These are phyloP conservation scores for Nemania abortiva DNA, from an alignment of 2,329 filamentous ascomycete genomes.

Conservation along the genomic window DNA sequence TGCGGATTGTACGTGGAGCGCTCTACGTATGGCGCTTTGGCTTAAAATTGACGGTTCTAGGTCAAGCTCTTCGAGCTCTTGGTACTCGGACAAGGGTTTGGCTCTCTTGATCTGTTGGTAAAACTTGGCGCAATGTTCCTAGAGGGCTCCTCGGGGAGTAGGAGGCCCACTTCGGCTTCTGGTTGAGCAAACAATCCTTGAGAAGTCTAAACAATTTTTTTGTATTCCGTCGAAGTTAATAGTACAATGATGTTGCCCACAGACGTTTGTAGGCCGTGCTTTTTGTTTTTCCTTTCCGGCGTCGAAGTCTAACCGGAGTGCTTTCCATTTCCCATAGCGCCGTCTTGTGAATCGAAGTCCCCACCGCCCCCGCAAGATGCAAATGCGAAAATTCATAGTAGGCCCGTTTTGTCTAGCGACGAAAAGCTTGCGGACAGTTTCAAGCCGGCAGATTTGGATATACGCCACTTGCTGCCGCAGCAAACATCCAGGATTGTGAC, in stretches of 20 bases:
- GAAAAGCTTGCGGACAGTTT: slow-evolving; percentile 33
- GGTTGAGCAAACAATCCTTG: background rate
- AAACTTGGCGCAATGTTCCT: background rate
- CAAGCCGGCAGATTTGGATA: slow-evolving; percentile 23
- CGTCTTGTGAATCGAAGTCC: slow-evolving; percentile 44
- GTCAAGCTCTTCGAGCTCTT: too few relatives aligned
- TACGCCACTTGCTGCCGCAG: slow-evolving; percentile 30
- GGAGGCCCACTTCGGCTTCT: background rate
- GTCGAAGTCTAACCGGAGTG: slow-evolving; percentile 46
- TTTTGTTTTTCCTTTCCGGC: slow-evolving; percentile 45
- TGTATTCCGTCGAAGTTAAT: slow-evolving; percentile 41
- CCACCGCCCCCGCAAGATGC: slow-evolving; percentile 48
- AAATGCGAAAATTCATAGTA: slow-evolving; percentile 44
- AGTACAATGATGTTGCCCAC: slow-evolving; percentile 45
- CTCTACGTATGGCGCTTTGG: too few relatives aligned
- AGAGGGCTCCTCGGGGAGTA: background rate
- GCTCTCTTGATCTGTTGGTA: background rate
- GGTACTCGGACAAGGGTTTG: too few relatives aligned
- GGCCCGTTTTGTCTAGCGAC: slow-evolving; percentile 47
- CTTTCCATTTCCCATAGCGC: slow-evolving; percentile 51
- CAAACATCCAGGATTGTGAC: slow-evolving; percentile 38
- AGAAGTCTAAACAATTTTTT: slow-evolving; percentile 30
- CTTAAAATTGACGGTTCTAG: too few relatives aligned
- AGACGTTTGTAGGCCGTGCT: slow-evolving; percentile 34
- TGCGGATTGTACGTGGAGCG: too few relatives aligned